Evolutionary conservation across 352 stramenopile genomes (phyloP), one percentile per base, ranked within the genome.

Genomic region (Phytophthora litchii): DNA sequence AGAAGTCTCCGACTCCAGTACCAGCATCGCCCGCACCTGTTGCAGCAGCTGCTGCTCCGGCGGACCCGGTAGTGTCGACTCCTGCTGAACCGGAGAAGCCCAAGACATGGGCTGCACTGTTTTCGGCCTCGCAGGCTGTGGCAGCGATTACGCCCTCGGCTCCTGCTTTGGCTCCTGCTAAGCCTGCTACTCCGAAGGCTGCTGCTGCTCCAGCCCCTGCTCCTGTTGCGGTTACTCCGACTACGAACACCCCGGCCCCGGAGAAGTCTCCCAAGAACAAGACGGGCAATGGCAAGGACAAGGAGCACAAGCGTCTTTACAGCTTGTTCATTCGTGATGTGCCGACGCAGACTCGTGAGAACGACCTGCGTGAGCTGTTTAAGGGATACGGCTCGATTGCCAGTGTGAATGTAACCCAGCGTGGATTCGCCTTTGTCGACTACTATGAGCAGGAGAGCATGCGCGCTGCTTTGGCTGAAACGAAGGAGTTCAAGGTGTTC

Each of bases 341-440:
- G 49, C 86, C 86, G 21, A 19, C 76, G 31, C 70, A 91, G 65
- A 80, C 83, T 32, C 89, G 88, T 64, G 83, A 94, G 5, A 70
- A 49, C 31, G 86, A 95, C 32, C 34, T 95, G 44, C 83, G 81
- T 37, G 81, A 92, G 38, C 64, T 95, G 41, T 95, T 95, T 70
- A 83, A 87, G 67, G 43, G 63, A 47, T 93, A 88, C 66, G 86
- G 86, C 17, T 53, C 78, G 36, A 90, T 95, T 46, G 86, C 82
- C 25, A 80, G 76, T 58, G 74, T 92, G 37, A 92, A 70, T 35
- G 68, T 84, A 19, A 38, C 52, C 10, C 50, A 67, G 46, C 86
- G 85, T 34, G 79, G 79, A 56, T 92, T 80, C 47, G 86, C 84
- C n/a, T 95, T 94, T 52, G 82, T 95, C 27, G 86, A 95, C 73